These are phyloP conservation scores for Annona cherimola DNA, from an alignment of 164 flowering plant genomes.

Conservation along the genomic window DNA sequence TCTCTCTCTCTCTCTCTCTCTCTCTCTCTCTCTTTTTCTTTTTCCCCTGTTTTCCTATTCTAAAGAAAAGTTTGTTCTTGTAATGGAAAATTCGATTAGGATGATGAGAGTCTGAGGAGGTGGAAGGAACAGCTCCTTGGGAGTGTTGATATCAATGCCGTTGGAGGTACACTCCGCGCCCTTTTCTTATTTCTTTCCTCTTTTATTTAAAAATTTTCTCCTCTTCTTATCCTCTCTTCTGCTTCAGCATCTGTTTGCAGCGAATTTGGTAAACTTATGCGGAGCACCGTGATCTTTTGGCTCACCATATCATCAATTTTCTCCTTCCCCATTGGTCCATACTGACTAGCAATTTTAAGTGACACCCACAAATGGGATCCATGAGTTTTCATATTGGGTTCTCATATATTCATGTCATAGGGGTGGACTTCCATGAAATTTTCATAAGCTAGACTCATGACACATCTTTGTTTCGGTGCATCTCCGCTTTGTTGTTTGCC, in stretches of 20 bases:
- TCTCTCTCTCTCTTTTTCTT: background rate
- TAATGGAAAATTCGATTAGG: slow-evolving; percentile 14
- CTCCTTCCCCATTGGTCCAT: no score
- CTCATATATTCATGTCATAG: no score
- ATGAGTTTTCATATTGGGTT: background rate
- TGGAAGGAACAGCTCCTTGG: slow-evolving; percentile 58
- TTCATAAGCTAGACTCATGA: no score
- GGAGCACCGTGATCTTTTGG: no score
- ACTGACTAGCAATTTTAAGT: no score
- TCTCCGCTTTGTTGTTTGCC: no score
- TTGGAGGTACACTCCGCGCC: slow-evolving; percentile 30
- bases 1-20: background rate
- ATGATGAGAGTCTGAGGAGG: slow-evolving; percentile 48
- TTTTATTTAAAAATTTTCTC: background rate
- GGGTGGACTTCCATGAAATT: no score
- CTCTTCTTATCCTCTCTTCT: background rate
- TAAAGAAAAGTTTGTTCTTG: background rate
- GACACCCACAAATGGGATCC: no score
- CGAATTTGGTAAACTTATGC: background rate
- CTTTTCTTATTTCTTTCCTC: background rate
- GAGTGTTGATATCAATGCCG: slow-evolving; percentile 34
- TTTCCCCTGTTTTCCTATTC: background rate
- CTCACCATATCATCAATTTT: no score
- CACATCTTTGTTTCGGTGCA: no score
- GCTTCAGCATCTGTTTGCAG: background rate